Base-by-base conservation (phyloP, 2,329 filamentous ascomycete species). In the Claviceps humidiphila region DNA sequence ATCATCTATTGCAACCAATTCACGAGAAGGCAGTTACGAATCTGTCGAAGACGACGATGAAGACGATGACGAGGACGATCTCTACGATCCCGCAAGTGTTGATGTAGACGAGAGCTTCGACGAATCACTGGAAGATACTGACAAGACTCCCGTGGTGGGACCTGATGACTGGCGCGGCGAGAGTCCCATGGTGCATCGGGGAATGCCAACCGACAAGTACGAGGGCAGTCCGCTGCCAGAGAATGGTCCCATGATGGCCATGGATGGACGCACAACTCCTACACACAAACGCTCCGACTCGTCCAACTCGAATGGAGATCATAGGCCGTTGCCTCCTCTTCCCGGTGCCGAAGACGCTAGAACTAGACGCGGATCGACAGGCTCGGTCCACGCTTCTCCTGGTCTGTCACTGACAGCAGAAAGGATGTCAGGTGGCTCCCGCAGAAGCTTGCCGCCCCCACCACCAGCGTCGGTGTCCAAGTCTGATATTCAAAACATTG, bases 81-180 rank as follows among this genome's bases (percentile, higher is more conserved):
- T 69, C 38, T 70, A 70, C 54, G 89, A 96, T 63, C 63, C 66
- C 68, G 75, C 57, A 64, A 62, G 66, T 38, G 58, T 65, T 26
- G 65, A 69, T 20, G 59, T 67, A 53, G 87, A 91, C 43, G 91
- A 96, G 63, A 96, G 91, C 71, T 97, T 97, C 60, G 91, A 97
- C 68, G 91, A 88, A 14, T 95, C 89, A 6, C 77, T 97, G 1
- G 91, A 97, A 68, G 91, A 97, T 63, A 91, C 89, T 5, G 89
- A 95, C 63, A 97, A 97, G 74, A 97, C 93, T 1, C 93, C 93
- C 0, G 93, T 98, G 11, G 91, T 98, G n/a, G 80, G 94, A 22
- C 93, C 93, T 0, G 93, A 97, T 61, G 89, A 96, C 65, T 98
- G 93, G 93, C 82, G 87, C 57, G 87, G 90, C 71, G 71, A 87